Evolutionary conservation across 352 stramenopile genomes (phyloP).

Genomic region (Pythium periplocum): DNA sequence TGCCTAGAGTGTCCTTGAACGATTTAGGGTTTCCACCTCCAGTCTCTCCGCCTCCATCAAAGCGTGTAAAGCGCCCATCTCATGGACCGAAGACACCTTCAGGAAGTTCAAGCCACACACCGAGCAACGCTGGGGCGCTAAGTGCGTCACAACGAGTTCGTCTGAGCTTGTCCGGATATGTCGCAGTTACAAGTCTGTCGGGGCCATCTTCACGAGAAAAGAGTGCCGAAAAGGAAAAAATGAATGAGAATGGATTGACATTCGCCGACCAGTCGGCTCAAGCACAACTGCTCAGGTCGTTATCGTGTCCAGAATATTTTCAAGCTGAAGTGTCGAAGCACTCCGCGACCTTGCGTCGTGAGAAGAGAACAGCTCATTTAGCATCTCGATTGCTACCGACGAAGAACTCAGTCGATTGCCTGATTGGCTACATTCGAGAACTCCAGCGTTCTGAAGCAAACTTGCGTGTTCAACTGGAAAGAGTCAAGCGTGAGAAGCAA

Average conservation of each 20-base stretch:
- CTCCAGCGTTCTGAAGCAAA: constrained; percentile 61
- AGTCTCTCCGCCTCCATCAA: not conserved
- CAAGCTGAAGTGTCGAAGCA: too few relatives aligned
- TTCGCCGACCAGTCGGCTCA: too few relatives aligned
- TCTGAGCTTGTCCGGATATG: constrained; percentile 40
- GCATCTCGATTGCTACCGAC: constrained; percentile 55
- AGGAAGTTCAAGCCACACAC: constrained; percentile 27
- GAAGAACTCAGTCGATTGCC: constrained; percentile 47
- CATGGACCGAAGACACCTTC: constrained; percentile 47
- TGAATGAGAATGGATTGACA: too few relatives aligned
- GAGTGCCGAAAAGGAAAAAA: too few relatives aligned
- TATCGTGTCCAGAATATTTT: too few relatives aligned
- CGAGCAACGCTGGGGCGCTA: constrained; percentile 23
- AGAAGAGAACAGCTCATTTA: constrained; percentile 23
- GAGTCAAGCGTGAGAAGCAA: constrained; percentile 42
- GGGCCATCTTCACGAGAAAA: too few relatives aligned
- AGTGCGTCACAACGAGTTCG: constrained; percentile 57
- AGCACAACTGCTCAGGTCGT: too few relatives aligned
- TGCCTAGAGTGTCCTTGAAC: too few relatives aligned
- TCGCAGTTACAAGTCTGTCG: too few relatives aligned
- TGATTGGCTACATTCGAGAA: constrained; percentile 77
- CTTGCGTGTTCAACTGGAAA: constrained; percentile 53
- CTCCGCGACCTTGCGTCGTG: constrained; percentile 11
- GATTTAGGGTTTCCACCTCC: too few relatives aligned
- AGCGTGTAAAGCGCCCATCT: constrained; percentile 13